Conservation (phyloP, 208 protist genomes). For the Leishmania mexicana region DNA sequence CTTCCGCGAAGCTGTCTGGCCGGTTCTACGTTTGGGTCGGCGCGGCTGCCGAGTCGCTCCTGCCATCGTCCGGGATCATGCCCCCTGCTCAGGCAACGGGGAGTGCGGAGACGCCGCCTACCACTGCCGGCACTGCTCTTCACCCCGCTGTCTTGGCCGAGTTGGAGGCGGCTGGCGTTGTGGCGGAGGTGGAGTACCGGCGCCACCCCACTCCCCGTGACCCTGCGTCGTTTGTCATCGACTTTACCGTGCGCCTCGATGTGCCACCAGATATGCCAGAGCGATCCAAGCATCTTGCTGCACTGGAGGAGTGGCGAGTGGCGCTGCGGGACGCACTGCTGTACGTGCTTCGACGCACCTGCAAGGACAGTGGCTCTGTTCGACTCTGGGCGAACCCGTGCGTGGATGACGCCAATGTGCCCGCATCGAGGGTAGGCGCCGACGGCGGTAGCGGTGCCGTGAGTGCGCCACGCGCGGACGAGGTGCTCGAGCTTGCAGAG, state of each 20-base stretch:
- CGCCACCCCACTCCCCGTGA: background rate
- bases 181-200: slow-evolving; percentile 30
- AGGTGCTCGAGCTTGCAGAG: slow-evolving; percentile 24
- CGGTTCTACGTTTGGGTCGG: slow-evolving; percentile 3
- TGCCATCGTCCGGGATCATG: background rate
- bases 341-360: slow-evolving; percentile 49
- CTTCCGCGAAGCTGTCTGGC: background rate
- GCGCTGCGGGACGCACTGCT: slow-evolving; percentile 62
- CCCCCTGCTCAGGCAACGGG: background rate
- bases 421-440: background rate
- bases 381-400: slow-evolving; percentile 10
- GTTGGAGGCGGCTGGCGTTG: slow-evolving; percentile 40
- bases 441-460: background rate
- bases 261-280: slow-evolving; percentile 34
- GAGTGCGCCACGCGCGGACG: background rate
- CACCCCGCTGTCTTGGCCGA: slow-evolving; percentile 50
- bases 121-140: slow-evolving; percentile 15
- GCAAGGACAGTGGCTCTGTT: background rate
- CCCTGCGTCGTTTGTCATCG: slow-evolving; percentile 9
- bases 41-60: slow-evolving; percentile 1
- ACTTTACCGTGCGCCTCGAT: slow-evolving; percentile 30
- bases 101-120: background rate
- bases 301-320: slow-evolving; percentile 43
- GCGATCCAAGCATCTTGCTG: slow-evolving; percentile 22
- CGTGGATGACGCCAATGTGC: background rate